Evolutionary conservation across 345 rosid species (phyloP).

Genomic region (Alliaria petiolata): DNA sequence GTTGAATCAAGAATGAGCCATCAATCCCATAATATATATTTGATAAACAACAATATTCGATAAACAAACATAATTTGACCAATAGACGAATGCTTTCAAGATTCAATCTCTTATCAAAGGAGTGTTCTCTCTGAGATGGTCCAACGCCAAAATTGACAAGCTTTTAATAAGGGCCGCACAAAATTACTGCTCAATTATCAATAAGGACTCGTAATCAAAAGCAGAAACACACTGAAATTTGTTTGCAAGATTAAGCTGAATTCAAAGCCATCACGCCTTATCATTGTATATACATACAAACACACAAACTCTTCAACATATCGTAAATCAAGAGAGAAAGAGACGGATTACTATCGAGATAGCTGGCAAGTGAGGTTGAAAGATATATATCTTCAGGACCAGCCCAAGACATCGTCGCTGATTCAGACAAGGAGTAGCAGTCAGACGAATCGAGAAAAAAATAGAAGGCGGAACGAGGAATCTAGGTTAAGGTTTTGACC

Average conservation of each 20-base stretch:
- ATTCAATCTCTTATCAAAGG: background rate
- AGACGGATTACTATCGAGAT: conserved; percentile 68
- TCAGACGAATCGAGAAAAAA: background rate
- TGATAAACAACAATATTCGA: background rate
- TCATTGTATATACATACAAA: background rate
- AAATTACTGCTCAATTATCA: background rate
- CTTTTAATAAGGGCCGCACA: background rate
- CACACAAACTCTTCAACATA: background rate
- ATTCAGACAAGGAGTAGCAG: background rate
- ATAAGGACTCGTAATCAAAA: background rate
- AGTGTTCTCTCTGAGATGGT: background rate
- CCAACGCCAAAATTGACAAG: conserved; percentile 1
- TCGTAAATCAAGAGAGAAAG: background rate
- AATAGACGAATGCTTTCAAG: background rate
- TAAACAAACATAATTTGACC: background rate
- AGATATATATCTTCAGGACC: conserved; percentile 81
- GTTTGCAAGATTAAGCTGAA: background rate
- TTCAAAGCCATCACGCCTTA: background rate
- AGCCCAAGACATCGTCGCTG: conserved; percentile 70
- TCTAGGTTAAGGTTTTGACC: conserved; percentile 14
- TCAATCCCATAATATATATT: background rate
- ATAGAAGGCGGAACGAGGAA: background rate
- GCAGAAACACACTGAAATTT: background rate
- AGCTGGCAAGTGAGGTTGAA: conserved; percentile 88
- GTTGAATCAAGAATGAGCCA: background rate